Conservation (phyloP, 305 asterid genomes). For the Fraxinus velutina region DNA sequence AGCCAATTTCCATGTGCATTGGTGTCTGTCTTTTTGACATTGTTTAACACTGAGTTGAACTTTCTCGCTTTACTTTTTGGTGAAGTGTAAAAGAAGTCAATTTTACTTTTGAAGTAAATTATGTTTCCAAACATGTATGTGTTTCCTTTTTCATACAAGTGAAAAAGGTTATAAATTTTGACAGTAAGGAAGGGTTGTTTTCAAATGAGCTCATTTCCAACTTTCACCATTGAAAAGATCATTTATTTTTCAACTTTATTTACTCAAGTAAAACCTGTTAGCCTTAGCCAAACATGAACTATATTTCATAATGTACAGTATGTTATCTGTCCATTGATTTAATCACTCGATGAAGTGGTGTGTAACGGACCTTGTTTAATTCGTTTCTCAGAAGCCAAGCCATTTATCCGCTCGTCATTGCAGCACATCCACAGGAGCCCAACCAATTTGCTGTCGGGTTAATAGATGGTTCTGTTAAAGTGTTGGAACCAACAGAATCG, state of each 20-base stretch:
- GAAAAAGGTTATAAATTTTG: background rate
- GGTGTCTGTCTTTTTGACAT: background rate
- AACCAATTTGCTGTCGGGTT: slow-evolving; percentile 86
- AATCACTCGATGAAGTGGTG: background rate
- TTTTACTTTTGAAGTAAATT: background rate
- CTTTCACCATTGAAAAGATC: background rate
- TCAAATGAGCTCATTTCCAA: background rate
- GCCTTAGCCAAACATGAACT: background rate
- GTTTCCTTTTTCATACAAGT: background rate
- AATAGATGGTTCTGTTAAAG: slow-evolving; percentile 86
- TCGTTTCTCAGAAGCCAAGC: slow-evolving; percentile 57
- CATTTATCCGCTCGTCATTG: slow-evolving; percentile 65
- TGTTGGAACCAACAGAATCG: slow-evolving; percentile 78
- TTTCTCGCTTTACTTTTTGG: background rate
- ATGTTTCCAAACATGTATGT: background rate
- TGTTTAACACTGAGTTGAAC: background rate
- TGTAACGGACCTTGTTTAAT: slow-evolving; percentile 7
- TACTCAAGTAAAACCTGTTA: background rate
- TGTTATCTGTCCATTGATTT: background rate
- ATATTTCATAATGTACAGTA: background rate
- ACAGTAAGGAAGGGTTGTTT: background rate
- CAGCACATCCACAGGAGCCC: slow-evolving; percentile 87
- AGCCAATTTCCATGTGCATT: background rate
- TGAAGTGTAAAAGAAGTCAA: background rate
- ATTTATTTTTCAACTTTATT: background rate